Base-by-base conservation (phyloP, 2,329 filamentous ascomycete species). In the Exophiala oligosperma region DNA sequence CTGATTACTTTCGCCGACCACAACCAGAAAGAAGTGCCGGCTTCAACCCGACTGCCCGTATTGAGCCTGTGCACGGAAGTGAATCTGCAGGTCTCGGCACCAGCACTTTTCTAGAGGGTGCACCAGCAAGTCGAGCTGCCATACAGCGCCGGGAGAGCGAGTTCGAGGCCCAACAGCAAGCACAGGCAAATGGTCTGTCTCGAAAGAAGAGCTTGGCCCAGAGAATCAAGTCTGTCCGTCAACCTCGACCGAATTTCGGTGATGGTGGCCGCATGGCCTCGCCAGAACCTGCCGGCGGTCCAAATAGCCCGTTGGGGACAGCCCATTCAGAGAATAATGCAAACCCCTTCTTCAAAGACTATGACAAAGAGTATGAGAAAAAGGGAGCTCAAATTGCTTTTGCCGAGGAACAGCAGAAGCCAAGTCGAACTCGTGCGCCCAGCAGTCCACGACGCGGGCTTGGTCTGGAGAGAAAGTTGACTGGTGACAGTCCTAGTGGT, bases 191-290 rank as follows among this genome's bases (percentile, higher is more conserved):
- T 24, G 88, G 89, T 4, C 75, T 99, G 43, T 86, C 88, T 65
- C 87, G 94, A 60, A 97, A 97, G 81, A 97, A 97, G 79, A 97
- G 92, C 28, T 80, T 99, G 60, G 94, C 92, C 2, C 92, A 97
- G 72, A 90, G 92, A 56, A 89, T 99, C 71, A 64, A 92, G 95
- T 68, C 91, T 24, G 62, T 66, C 87, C 71, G 32, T 9, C 32
- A 35, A 11, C 32, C 32, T 35, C 32, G 87, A 86, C 61, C 83
- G n/a, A 83, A 82, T 7, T 84, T 85, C 50, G 82, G 84, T 24
- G 76, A 78, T 24, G 78, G 84, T 26, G 83, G 84, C 41, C 82
- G 88, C 48, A 73, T 84, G 56, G 79, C 77, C 4, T 85, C 81
- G 63, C 81, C 84, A 0, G 85, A 87, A 17, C 68, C 59, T 54